These are phyloP conservation scores for Aureobasidium sp. DNA, from an alignment of 2,329 filamentous ascomycete species.

Conservation along the genomic window DNA sequence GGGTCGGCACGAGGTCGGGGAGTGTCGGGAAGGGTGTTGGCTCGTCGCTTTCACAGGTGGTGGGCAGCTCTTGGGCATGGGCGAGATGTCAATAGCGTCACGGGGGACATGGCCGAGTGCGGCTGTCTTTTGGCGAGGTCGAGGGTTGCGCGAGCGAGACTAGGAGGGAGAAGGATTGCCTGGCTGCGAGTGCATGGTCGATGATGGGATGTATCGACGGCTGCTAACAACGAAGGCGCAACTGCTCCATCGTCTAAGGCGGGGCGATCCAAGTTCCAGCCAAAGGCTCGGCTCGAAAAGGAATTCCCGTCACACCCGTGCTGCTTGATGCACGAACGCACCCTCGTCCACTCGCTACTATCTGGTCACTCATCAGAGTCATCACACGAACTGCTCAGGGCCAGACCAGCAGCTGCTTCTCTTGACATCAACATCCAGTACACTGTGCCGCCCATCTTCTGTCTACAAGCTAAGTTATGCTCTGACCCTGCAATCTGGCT, in stretches of 20 bases:
- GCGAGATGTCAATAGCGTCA: conserved; percentile 4
- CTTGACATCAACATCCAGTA: neutral
- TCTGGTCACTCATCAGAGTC: neutral
- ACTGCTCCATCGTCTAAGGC: conserved; percentile 10
- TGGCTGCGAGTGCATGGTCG: neutral
- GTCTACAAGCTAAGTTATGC: neutral
- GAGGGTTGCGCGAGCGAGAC: neutral
- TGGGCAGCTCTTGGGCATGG: neutral
- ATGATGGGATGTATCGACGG: conserved; percentile 10
- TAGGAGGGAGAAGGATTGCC: conserved; percentile 4
- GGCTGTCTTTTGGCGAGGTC: neutral
- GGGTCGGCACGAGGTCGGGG: neutral
- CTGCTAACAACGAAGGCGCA: conserved; percentile 12
- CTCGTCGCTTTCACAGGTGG: neutral
- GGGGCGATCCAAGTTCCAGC: conserved; percentile 6
- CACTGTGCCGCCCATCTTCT: neutral
- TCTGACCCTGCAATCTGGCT: conserved; percentile 1
- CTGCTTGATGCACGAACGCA: neutral
- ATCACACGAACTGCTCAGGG: neutral
- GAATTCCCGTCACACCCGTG: conserved; percentile 7
- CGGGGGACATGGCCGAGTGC: conserved; percentile 5
- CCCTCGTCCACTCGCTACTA: neutral
- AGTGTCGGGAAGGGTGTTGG: neutral
- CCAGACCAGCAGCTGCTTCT: neutral
- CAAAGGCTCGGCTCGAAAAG: conserved; percentile 8